Conservation (phyloP, 331 rosid genomes). For the Malus hybrid region DNA sequence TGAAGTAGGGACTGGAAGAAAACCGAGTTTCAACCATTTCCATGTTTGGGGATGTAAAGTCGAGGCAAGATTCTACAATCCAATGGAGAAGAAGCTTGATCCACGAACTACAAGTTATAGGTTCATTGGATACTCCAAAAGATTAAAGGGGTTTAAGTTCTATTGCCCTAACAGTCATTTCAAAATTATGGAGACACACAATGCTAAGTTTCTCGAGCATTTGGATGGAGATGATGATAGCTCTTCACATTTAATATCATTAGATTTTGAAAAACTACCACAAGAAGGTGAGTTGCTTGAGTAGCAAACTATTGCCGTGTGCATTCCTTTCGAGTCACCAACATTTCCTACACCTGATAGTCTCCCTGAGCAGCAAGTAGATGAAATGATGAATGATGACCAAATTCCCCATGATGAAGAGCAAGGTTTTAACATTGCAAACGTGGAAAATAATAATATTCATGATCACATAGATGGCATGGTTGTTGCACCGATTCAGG, state of each 20-base stretch:
- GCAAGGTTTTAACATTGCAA: fast-evolving
- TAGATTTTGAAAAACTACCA: neutral
- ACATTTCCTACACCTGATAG: fast-evolving
- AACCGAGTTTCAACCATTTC: neutral
- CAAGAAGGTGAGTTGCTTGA: no score
- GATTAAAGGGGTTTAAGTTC: neutral
- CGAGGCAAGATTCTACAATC: no score
- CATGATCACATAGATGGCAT: fast-evolving
- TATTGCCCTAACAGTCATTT: neutral
- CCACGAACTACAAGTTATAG: neutral
- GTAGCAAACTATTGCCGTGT: fast-evolving
- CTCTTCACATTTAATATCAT: fast-evolving
- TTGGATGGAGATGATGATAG: no score
- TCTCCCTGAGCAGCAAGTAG: no score
- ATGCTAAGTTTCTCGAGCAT: neutral
- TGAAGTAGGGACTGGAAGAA: neutral
- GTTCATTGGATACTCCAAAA: neutral
- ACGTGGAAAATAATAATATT: no score
- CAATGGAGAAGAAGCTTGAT: neutral
- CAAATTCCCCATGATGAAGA: no score
- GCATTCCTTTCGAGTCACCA: no score
- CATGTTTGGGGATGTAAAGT: no score
- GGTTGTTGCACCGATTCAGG: no score
- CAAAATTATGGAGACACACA: neutral
- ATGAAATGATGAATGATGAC: fast-evolving